Evolutionary conservation across 805 yeast genomes (phyloP).

Genomic region (Metschnikowia reukaufii): DNA sequence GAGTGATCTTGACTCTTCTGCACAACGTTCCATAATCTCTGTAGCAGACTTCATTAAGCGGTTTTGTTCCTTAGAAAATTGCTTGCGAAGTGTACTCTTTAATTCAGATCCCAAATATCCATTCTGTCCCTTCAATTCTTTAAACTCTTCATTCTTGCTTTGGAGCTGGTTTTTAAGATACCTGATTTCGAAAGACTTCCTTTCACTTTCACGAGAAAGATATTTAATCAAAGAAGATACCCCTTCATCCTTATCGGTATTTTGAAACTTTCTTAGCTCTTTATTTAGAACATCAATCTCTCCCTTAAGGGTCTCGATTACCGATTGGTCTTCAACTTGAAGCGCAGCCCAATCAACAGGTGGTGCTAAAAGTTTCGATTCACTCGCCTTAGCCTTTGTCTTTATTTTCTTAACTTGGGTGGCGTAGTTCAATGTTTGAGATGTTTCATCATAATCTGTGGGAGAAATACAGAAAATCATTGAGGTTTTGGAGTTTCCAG

Average conservation of each 20-base stretch:
- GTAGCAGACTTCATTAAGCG: constrained; percentile 7
- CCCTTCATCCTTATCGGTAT: constrained; percentile 13
- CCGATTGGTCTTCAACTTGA: constrained; percentile 26
- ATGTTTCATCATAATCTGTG: constrained; percentile 71
- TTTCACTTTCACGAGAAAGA: constrained; percentile 32
- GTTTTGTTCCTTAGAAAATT: constrained; percentile 7
- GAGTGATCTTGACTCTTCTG: constrained; percentile 7
- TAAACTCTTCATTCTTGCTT: constrained; percentile 21
- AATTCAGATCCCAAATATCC: constrained; percentile 12
- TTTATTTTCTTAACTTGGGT: constrained; percentile 69
- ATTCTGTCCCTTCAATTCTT: constrained; percentile 26
- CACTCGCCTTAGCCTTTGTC: constrained; percentile 53
- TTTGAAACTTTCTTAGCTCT: constrained; percentile 14
- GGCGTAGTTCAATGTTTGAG: constrained; percentile 76
- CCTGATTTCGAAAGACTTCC: constrained; percentile 36
- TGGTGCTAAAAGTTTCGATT: constrained; percentile 27
- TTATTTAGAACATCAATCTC: constrained; percentile 34
- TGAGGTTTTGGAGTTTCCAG: constrained; percentile 85
- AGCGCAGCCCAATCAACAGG: constrained; percentile 36
- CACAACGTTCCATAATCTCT: constrained; percentile 6
- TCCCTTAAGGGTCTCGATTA: constrained; percentile 28
- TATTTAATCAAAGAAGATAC: constrained; percentile 30
- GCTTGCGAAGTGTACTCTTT: constrained; percentile 3
- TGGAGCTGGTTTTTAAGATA: constrained; percentile 27
- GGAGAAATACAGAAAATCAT: constrained; percentile 89